A percentile compares a stretch with the other conserved stretches of the same genome.
These are phyloP conservation scores for Neurospora sp. DNA, from an alignment of 495 filamentous ascomycete species.

Conservation along the genomic window DNA sequence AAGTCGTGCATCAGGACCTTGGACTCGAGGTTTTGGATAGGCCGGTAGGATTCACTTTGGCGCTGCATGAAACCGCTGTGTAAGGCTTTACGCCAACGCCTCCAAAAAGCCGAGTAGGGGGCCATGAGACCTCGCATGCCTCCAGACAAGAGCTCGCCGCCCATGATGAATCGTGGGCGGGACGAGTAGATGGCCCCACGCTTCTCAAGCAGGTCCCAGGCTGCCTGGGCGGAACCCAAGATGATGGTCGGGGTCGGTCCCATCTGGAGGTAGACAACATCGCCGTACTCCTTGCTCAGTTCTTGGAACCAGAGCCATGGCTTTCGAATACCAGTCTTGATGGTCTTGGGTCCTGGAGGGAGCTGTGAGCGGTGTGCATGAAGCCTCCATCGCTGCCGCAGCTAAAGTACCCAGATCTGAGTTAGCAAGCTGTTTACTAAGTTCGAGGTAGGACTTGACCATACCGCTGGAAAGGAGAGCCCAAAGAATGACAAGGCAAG, in stretches of 20 bases:
- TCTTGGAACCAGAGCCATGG: constrained; percentile 53
- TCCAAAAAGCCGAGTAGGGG: constrained; percentile 41
- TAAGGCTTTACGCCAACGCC: constrained; percentile 44
- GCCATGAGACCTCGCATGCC: constrained; percentile 40
- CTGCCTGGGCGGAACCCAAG: constrained; percentile 51
- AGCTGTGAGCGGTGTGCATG: constrained; percentile 22
- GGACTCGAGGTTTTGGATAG: constrained; percentile 45
- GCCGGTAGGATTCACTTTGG: constrained; percentile 43
- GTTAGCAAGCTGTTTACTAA: not conserved
- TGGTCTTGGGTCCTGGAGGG: constrained; percentile 21
- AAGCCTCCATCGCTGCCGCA: constrained; percentile 21
- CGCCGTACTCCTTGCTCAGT: constrained; percentile 43
- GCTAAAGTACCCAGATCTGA: not conserved
- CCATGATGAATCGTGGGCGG: constrained; percentile 38
- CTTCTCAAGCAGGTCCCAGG: constrained; percentile 43
- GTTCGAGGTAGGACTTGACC: not conserved
- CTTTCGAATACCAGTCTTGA: constrained; percentile 28
- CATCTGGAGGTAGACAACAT: constrained; percentile 54
- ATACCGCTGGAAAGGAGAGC: not conserved
- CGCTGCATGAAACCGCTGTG: constrained; percentile 46
- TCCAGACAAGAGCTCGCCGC: constrained; percentile 41
- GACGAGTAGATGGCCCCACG: constrained; percentile 42
- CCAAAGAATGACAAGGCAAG: not conserved
- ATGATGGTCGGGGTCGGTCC: constrained; percentile 53
- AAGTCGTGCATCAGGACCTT: constrained; percentile 40